These are phyloP conservation scores for Paecilomyces sp. DNA, from an alignment of 2,329 filamentous ascomycete species.

Conservation along the genomic window DNA sequence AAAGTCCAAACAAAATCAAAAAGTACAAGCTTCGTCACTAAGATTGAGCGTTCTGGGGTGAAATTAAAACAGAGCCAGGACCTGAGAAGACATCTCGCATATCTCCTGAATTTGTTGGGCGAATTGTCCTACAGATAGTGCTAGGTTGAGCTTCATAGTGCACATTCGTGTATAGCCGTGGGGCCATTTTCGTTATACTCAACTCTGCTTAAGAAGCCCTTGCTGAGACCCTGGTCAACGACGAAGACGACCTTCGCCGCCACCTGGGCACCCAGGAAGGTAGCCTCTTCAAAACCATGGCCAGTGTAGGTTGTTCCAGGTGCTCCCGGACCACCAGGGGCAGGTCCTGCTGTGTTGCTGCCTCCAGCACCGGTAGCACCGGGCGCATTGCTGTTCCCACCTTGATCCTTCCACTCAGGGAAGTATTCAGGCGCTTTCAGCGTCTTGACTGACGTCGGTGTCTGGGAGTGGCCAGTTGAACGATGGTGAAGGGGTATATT, in stretches of 20 bases:
- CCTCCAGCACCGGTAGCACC: slow-evolving; percentile 17
- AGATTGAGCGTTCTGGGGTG: neutral
- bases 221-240: slow-evolving; percentile 57
- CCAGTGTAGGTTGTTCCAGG: slow-evolving; percentile 10
- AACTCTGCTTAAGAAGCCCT: slow-evolving; percentile 61
- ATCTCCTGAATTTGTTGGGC: neutral
- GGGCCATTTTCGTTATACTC: slow-evolving; percentile 64
- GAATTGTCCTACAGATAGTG: neutral
- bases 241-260: slow-evolving; percentile 70
- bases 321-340: slow-evolving; percentile 16
- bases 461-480: slow-evolving; percentile 61
- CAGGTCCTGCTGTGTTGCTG: slow-evolving; percentile 25
- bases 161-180: slow-evolving; percentile 54
- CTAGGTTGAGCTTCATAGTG: slow-evolving; percentile 20
- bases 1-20: neutral
- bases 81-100: neutral
- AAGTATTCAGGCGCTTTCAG: slow-evolving; percentile 77
- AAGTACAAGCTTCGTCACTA: neutral
- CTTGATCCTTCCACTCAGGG: slow-evolving; percentile 77
- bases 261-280: slow-evolving; percentile 82
- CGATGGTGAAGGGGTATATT: slow-evolving; percentile 38
- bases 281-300: slow-evolving; percentile 65
- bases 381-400: slow-evolving; percentile 25
- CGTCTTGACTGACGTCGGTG: slow-evolving; percentile 76
- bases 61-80: neutral